These are phyloP conservation scores for Boeremia exigua DNA, from an alignment of 2,329 filamentous ascomycete species.

Conservation along the genomic window DNA sequence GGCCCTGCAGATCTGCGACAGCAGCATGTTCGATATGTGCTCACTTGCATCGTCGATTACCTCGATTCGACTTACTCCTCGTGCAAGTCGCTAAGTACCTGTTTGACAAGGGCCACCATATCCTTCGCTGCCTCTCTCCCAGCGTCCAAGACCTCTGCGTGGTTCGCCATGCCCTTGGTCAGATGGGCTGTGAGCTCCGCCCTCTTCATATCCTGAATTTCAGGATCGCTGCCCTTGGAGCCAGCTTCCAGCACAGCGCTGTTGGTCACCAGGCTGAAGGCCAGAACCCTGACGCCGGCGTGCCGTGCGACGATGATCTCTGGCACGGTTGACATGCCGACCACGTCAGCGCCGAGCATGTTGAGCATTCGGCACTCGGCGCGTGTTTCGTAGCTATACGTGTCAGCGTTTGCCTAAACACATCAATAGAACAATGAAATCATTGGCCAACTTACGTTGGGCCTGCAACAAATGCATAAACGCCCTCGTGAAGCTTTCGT, in stretches of 20 bases:
- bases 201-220: slow-evolving; percentile 58
- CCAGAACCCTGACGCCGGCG: slow-evolving; percentile 66
- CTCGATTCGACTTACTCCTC: slow-evolving; percentile 18
- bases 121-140: slow-evolving; percentile 65
- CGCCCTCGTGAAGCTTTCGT: slow-evolving; percentile 66
- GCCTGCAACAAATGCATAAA: slow-evolving; percentile 69
- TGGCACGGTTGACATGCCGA: slow-evolving; percentile 73
- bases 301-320: slow-evolving; percentile 72
- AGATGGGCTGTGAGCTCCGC: slow-evolving; percentile 62
- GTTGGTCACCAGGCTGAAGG: slow-evolving; percentile 71
- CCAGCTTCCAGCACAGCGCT: slow-evolving; percentile 65
- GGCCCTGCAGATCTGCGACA: neutral
- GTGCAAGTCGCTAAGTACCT: slow-evolving; percentile 52
- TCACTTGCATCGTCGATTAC: neutral
- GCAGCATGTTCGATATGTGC: neutral
- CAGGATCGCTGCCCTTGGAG: slow-evolving; percentile 62
- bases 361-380: slow-evolving; percentile 69
- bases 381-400: slow-evolving; percentile 65
- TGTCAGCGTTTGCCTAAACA: slow-evolving; percentile 15
- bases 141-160: slow-evolving; percentile 69
- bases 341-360: slow-evolving; percentile 68
- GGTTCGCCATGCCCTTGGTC: slow-evolving; percentile 66
- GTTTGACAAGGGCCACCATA: slow-evolving; percentile 63
- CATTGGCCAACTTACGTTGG: slow-evolving; percentile 57
- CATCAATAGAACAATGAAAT: slow-evolving; percentile 4